Evolutionary conservation across 2,329 filamentous ascomycete species (phyloP).

Genomic region (Didymella pomorum): DNA sequence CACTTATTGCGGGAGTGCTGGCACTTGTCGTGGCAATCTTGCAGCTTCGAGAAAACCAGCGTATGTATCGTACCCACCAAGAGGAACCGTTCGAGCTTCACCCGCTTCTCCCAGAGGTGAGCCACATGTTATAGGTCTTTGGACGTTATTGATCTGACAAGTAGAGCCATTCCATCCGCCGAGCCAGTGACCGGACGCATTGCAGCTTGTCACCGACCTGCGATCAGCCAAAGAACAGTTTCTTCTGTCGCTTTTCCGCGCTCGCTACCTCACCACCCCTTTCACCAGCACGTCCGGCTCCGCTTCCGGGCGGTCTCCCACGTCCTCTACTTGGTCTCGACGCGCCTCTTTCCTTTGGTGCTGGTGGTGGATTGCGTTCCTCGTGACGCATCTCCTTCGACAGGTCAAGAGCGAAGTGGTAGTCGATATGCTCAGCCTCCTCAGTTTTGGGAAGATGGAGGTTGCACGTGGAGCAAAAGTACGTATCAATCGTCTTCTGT

Average conservation of each 20-base stretch:
- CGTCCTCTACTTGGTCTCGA: conserved; percentile 42
- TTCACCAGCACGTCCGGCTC: conserved; percentile 20
- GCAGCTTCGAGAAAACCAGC: background rate
- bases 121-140: too few relatives aligned
- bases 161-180: too few relatives aligned
- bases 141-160: too few relatives aligned
- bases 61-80: too few relatives aligned
- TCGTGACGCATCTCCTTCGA: conserved; percentile 64
- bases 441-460: conserved; percentile 65
- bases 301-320: conserved; percentile 48
- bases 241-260: conserved; percentile 56
- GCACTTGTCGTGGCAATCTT: background rate
- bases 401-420: conserved; percentile 91
- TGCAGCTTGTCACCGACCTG: too few relatives aligned
- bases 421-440: conserved; percentile 83
- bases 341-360: conserved; percentile 17
- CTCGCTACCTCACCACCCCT: conserved; percentile 22
- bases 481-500: conserved; percentile 44
- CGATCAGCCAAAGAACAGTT: conserved; percentile 53
- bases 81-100: too few relatives aligned
- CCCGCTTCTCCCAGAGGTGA: too few relatives aligned
- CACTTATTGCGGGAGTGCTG: background rate
- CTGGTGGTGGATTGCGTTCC: conserved; percentile 30
- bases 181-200: too few relatives aligned
- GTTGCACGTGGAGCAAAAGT: conserved; percentile 72